Conservation (phyloP, 352 stramenopile species). For the Hyaloperonospora arabidopsidis region DNA sequence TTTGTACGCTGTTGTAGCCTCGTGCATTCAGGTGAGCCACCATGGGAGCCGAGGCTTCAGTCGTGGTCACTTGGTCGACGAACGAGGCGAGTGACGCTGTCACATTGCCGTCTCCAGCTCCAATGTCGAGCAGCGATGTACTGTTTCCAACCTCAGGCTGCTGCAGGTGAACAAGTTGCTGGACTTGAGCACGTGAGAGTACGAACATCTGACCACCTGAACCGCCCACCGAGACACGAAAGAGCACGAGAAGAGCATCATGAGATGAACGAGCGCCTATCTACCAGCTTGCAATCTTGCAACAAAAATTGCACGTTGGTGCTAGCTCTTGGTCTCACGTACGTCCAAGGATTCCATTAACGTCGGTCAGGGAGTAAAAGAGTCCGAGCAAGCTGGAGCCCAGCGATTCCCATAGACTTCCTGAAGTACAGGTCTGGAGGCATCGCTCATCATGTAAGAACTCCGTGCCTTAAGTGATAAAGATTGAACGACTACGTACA, state of each 20-base stretch:
- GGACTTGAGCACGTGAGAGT: constrained; percentile 62
- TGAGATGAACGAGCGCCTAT: too few relatives aligned
- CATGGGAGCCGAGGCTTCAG: constrained; percentile 75
- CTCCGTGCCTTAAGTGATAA: background rate
- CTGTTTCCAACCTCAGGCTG: constrained; percentile 23
- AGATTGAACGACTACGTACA: constrained; percentile 19
- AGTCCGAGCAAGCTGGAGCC: constrained; percentile 58
- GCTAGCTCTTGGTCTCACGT: constrained; percentile 15
- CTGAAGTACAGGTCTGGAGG: constrained; percentile 56
- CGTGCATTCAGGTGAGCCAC: constrained; percentile 62
- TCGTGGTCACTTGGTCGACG: constrained; percentile 57
- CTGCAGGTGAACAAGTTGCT: constrained; percentile 49
- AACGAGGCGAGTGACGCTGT: constrained; percentile 72
- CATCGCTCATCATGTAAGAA: background rate
- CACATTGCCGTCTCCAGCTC: constrained; percentile 77
- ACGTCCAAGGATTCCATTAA: constrained; percentile 79
- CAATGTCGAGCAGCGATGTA: constrained; percentile 68
- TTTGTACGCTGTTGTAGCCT: constrained; percentile 75
- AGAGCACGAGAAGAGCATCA: constrained; percentile 6
- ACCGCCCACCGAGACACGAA: background rate
- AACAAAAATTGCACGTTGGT: too few relatives aligned
- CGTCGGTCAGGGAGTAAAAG: constrained; percentile 80
- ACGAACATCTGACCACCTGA: constrained; percentile 86
- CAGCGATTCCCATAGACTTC: constrained; percentile 55
- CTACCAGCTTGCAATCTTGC: too few relatives aligned